Conservation (phyloP, 1,284 basidiomycete species). For the Ceratobasidium sp. region DNA sequence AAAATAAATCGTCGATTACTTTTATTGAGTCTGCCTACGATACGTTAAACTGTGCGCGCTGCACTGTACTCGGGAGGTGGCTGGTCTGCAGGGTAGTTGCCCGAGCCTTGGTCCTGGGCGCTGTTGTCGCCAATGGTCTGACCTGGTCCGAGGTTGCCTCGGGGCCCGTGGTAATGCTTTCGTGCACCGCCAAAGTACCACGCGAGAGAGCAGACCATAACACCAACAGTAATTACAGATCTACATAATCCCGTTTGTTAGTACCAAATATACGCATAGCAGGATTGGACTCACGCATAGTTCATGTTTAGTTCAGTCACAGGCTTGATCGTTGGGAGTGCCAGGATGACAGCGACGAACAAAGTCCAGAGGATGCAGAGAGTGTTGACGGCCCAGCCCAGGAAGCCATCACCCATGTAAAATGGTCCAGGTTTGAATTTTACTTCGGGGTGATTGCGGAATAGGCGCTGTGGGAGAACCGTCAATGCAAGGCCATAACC, state of each 20-base stretch:
- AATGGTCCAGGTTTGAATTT: slow-evolving; percentile 88
- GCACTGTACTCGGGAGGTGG: slow-evolving; percentile 6
- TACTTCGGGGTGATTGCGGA: slow-evolving; percentile 80
- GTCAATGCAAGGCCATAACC: background rate
- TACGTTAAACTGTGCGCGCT: background rate
- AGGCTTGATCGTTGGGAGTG: slow-evolving; percentile 72
- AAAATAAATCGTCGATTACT: background rate
- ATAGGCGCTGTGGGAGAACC: slow-evolving; percentile 55
- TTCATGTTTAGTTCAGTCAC: slow-evolving; percentile 77
- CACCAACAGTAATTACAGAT: slow-evolving; percentile 49
- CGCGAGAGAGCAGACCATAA: slow-evolving; percentile 49
- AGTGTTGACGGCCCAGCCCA: slow-evolving; percentile 70
- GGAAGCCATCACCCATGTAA: slow-evolving; percentile 75
- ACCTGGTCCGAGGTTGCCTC: slow-evolving; percentile 23
- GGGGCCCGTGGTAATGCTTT: slow-evolving; percentile 53
- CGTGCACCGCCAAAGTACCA: slow-evolving; percentile 54
- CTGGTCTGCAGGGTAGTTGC: background rate
- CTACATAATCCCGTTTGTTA: slow-evolving; percentile 50
- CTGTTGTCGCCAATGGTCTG: background rate
- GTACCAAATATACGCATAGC: slow-evolving; percentile 54
- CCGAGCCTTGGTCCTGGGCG: slow-evolving; percentile 1
- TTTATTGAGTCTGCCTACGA: background rate
- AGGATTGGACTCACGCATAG: slow-evolving; percentile 68
- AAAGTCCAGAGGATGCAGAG: slow-evolving; percentile 63
- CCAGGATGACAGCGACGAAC: slow-evolving; percentile 61